A percentile compares a stretch with the other conserved stretches of the same genome.
Conservation (phyloP, 2,329 filamentous ascomycete species). For the Neopestalotiopsis clavispora region DNA sequence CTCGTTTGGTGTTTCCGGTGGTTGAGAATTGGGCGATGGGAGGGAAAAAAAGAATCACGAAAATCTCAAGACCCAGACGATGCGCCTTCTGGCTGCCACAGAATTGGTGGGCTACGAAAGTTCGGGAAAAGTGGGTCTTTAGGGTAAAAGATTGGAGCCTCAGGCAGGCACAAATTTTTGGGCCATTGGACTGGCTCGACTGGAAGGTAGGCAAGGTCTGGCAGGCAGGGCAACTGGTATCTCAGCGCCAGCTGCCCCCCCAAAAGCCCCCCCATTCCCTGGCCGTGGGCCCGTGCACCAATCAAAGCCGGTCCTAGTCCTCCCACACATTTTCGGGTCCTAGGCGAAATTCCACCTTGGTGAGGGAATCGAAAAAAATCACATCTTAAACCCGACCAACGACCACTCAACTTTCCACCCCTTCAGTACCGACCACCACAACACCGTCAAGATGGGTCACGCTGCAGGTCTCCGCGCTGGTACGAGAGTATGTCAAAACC, state of each 20-base stretch:
- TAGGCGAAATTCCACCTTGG: conserved; percentile 18
- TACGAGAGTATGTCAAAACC: conserved; percentile 71
- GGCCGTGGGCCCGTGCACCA: conserved; percentile 7
- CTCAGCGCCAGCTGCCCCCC: background rate
- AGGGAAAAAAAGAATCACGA: conserved; percentile 11
- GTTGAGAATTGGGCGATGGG: conserved; percentile 14
- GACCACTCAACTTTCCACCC: conserved; percentile 25
- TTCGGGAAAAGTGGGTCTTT: conserved; percentile 14
- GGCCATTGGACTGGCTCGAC: background rate
- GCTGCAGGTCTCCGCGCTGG: conserved; percentile 84
- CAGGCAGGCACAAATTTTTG: background rate
- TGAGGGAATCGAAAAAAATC: conserved; percentile 18
- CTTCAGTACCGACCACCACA: conserved; percentile 42
- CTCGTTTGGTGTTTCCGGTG: conserved; percentile 18
- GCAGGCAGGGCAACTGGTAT: background rate
- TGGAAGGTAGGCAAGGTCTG: background rate
- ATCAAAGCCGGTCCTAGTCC: background rate
- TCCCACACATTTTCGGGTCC: conserved; percentile 15
- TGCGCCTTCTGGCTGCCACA: conserved; percentile 2
- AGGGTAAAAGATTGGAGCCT: conserved; percentile 14
- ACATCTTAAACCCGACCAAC: conserved; percentile 16
- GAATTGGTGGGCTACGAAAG: conserved; percentile 15
- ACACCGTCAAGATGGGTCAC: conserved; percentile 79
- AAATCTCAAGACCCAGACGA: background rate
- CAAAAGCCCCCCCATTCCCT: background rate